Evolutionary conservation across 2,329 filamentous ascomycete genomes (phyloP).

Genomic region (Diaporthe velutina): DNA sequence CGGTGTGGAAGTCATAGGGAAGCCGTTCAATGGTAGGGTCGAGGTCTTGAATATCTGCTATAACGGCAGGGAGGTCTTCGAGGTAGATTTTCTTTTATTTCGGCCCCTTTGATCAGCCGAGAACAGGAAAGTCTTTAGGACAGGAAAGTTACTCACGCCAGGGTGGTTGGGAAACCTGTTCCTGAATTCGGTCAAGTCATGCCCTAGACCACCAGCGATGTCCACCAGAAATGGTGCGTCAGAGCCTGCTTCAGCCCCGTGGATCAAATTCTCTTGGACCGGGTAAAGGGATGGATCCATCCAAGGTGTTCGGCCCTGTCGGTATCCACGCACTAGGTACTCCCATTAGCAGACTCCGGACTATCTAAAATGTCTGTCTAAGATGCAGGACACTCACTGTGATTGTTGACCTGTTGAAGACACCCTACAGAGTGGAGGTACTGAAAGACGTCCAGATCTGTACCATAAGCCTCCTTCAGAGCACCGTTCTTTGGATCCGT

Average conservation of each 20-base stretch:
- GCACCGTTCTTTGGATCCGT: conserved; percentile 1
- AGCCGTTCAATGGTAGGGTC: conserved; percentile 34
- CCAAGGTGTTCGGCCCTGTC: conserved; percentile 51
- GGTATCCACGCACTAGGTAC: conserved; percentile 47
- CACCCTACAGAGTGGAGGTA: conserved; percentile 12
- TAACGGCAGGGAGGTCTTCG: conserved; percentile 43
- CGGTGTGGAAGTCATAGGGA: conserved; percentile 40
- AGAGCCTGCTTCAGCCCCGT: conserved; percentile 44
- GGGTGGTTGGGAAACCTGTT: conserved; percentile 38
- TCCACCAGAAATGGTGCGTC: conserved; percentile 50
- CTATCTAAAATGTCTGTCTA: neutral
- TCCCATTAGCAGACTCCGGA: neutral
- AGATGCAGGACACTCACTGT: neutral
- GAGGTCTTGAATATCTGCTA: conserved; percentile 34
- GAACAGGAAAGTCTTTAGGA: conserved; percentile 39
- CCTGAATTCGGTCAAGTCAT: conserved; percentile 51
- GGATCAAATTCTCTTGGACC: conserved; percentile 48
- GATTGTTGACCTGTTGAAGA: conserved; percentile 11
- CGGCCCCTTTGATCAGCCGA: conserved; percentile 39
- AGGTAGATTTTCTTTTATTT: conserved; percentile 34
- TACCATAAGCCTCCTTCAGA: conserved; percentile 10
- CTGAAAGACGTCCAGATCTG: conserved; percentile 6
- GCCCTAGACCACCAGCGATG: conserved; percentile 51
- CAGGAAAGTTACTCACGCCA: conserved; percentile 43
- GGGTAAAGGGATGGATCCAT: conserved; percentile 50